phyloP scores from a whole-genome alignment of 2,329 filamentous ascomycete genomes.

The Alternaria viburni region DNA sequence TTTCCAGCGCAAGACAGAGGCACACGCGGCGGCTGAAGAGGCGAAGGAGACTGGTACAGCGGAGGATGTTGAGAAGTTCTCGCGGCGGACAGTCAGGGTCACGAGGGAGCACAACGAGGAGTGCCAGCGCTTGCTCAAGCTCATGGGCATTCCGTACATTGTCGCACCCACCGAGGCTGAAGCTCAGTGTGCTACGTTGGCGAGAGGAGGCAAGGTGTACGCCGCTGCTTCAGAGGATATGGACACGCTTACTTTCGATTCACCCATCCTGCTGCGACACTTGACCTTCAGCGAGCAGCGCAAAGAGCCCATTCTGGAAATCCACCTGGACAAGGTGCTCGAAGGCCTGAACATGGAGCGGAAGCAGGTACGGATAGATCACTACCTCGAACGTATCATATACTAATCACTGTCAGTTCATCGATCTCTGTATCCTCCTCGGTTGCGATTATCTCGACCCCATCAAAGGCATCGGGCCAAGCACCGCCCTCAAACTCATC shows the following conservation, averaged over 20 bases:
- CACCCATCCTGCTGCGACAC: conserved; percentile 88
- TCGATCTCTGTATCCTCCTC: conserved; percentile 95
- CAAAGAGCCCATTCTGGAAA: conserved; percentile 97
- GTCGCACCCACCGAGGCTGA: conserved; percentile 96
- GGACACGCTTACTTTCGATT: conserved; percentile 96
- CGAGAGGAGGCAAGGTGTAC: conserved; percentile 91
- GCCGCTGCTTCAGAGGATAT: conserved; percentile 97
- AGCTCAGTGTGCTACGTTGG: conserved; percentile 91
- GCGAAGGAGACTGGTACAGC: conserved; percentile 97
- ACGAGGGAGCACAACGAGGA: conserved; percentile 97
- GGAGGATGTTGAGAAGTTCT: conserved; percentile 98
- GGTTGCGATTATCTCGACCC: conserved; percentile 98
- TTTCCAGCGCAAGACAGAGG: conserved; percentile 92
- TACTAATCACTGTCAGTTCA: conserved; percentile 67
- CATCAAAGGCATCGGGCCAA: conserved; percentile 90
- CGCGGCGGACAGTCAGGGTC: conserved; percentile 86
- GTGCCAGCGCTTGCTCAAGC: conserved; percentile 85
- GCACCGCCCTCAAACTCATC: conserved; percentile 90
- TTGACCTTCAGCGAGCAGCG: conserved; percentile 96
- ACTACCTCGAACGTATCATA: background rate
- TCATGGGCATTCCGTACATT: conserved; percentile 97
- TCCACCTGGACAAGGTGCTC: conserved; percentile 84
- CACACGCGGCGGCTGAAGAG: conserved; percentile 87
- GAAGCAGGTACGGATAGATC: conserved; percentile 67
- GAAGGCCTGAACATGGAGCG: conserved; percentile 88